Conservation (phyloP, 495 filamentous ascomycete genomes). For the Neurospora pannonica region DNA sequence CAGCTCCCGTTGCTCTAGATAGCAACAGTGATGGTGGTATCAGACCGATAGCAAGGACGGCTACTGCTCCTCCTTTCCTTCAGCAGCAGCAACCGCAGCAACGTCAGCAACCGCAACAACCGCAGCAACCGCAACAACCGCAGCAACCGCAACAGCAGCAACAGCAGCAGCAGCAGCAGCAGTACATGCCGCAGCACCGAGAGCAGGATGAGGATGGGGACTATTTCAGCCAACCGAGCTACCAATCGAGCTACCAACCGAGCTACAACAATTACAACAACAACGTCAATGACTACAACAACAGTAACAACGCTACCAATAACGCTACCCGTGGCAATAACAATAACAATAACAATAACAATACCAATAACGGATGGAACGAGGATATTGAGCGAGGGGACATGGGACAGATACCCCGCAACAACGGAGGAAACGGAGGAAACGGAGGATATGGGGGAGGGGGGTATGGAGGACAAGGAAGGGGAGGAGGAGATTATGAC, state of each 20-base stretch:
- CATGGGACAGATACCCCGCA: background rate
- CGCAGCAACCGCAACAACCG: background rate
- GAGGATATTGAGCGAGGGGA: slow-evolving; percentile 23
- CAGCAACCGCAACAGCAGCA: background rate
- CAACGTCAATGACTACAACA: background rate
- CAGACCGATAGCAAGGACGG: background rate
- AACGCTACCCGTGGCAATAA: background rate
- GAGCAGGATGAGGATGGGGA: background rate
- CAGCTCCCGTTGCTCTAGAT: background rate
- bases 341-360: slow-evolving; percentile 13
- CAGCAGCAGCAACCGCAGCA: background rate
- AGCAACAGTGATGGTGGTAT: background rate
- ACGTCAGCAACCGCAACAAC: background rate
- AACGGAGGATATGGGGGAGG: background rate
- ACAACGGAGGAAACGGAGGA: background rate
- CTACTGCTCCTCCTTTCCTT: background rate
- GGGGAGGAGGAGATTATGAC: background rate
- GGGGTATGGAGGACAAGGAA: background rate
- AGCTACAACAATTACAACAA: background rate
- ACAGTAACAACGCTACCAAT: slow-evolving; percentile 7
- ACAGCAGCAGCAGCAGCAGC: background rate
- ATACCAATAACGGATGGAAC: slow-evolving; percentile 23
- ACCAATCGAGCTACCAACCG: too few relatives aligned
- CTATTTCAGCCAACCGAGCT: background rate
- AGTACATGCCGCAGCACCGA: background rate